Conservation (phyloP, 2,329 filamentous ascomycete genomes). For the Aspergillus piperis region DNA sequence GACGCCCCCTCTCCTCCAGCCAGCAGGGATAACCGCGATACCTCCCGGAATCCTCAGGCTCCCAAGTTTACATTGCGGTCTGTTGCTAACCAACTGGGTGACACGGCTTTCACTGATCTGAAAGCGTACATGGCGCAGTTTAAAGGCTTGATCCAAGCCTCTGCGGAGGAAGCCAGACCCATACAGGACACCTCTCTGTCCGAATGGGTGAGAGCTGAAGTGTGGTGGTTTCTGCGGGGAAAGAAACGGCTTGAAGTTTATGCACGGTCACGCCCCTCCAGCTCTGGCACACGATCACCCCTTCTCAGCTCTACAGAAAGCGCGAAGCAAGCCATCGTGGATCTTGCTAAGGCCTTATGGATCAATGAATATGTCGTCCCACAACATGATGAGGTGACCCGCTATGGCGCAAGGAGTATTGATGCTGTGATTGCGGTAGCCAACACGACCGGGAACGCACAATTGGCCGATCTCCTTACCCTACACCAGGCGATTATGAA, state of each 20-base stretch:
- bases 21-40: constrained; percentile 19
- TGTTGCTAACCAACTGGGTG: constrained; percentile 51
- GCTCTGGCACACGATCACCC: constrained; percentile 52
- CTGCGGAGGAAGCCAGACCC: constrained; percentile 72
- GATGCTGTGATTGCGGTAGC: constrained; percentile 44
- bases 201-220: constrained; percentile 69
- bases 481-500: constrained; percentile 59
- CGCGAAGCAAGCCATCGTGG: constrained; percentile 75
- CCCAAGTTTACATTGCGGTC: constrained; percentile 39
- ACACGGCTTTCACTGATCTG: constrained; percentile 71
- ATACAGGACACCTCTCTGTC: constrained; percentile 63
- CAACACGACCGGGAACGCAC: constrained; percentile 47
- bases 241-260: constrained; percentile 72
- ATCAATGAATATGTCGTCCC: constrained; percentile 55
- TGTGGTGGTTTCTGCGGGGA: constrained; percentile 91
- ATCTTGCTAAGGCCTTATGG: constrained; percentile 85
- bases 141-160: constrained; percentile 72
- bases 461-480: constrained; percentile 50
- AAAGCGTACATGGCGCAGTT: constrained; percentile 70
- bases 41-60: constrained; percentile 25
- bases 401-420: constrained; percentile 43
- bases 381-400: constrained; percentile 40
- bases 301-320: constrained; percentile 47
- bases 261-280: constrained; percentile 65
- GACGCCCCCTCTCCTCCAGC: constrained; percentile 19